Evolutionary conservation across 352 stramenopile genomes (phyloP), one percentile per base, ranked within the genome.

Genomic region (Sclerospora graminicola): DNA sequence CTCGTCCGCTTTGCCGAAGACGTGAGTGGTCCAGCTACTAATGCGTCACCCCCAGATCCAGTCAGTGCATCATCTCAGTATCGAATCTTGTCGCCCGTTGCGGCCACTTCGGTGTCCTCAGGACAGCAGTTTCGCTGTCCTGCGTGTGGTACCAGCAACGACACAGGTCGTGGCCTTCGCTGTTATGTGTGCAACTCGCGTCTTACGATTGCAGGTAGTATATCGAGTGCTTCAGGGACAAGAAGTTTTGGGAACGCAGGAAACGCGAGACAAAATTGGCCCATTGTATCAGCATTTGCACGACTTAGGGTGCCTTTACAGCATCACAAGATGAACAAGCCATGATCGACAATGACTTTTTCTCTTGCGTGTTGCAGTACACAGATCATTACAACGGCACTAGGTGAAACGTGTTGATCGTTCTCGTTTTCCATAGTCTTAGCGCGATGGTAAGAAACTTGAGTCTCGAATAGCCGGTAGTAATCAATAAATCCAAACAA

Each of bases 41-140:
- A 23, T 26, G 37, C 33, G n/a, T n/a, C 35, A 9, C 33, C 44
- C 8, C 47, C 51, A 13, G 45, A 48, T 18, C 46, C 56, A 2
- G 48, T 52, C 6, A 36, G 42, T 4, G 41, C 30, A 2, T 38
- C 34, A 19, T 24, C 33, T 9, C 54, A 57, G 31, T 54, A 51
- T 31, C 53, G 51, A 10, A 54, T 58, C 10, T 42, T 58, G 5
- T 30, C 42, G 8, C 24, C 52, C 6, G 15, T 45, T 5, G 29
- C 36, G 13, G 44, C 36, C 2, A 31, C 50, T 33, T 33, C 39
- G 1, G 8, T 8, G 2, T 14, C 35, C 8, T 40, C 55, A 8
- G 53, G 58, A 5, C 54, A 67, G 21, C 46, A 63, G 29, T 33
- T n/a, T 40, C 61, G 61, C 31, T 71, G 61, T 46, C 53, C 61